Conservation (phyloP, 371 early-diverging fungal genomes). For the Apophysomyces elegans region DNA sequence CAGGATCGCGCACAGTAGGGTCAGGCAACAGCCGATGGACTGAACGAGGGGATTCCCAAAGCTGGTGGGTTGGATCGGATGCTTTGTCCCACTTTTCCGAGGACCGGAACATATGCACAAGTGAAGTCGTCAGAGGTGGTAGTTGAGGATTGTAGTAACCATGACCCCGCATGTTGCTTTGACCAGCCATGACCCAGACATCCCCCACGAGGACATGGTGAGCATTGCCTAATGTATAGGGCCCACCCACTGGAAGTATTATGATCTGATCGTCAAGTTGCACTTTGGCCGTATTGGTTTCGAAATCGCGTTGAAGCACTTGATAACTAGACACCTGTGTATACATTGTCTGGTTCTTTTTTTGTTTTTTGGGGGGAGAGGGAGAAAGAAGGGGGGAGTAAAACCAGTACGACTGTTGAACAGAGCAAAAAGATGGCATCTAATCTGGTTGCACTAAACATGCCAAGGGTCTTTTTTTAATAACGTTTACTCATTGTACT, state of each 20-base stretch:
- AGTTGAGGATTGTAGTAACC: conserved; percentile 23
- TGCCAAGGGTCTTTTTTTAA: too few relatives aligned
- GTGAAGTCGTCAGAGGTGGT: not conserved
- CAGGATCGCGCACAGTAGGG: conserved; percentile 41
- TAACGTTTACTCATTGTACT: too few relatives aligned
- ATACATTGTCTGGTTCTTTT: conserved; percentile 3
- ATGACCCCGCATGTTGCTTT: conserved; percentile 55
- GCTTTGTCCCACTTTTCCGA: conserved; percentile 35
- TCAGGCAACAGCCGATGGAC: conserved; percentile 43
- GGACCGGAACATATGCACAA: conserved; percentile 38
- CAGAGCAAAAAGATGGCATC: too few relatives aligned
- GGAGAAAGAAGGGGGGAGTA: too few relatives aligned
- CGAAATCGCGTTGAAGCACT: conserved; percentile 38
- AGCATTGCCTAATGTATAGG: conserved; percentile 29
- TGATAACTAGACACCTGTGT: conserved; percentile 28
- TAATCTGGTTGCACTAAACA: too few relatives aligned
- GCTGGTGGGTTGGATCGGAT: conserved; percentile 38
- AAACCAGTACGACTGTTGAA: too few relatives aligned
- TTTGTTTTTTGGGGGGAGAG: too few relatives aligned
- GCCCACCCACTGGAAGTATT: conserved; percentile 34
- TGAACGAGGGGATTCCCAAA: conserved; percentile 26
- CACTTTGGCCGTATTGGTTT: conserved; percentile 23
- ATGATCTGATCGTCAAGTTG: conserved; percentile 13
- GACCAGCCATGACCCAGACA: conserved; percentile 53
- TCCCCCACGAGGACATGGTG: conserved; percentile 43